Percentiles rank a stretch among this genome's conserved stretches.
Evolutionary conservation across 2,329 filamentous ascomycete species (phyloP).

Genomic region (Lecanicillium sp.): DNA sequence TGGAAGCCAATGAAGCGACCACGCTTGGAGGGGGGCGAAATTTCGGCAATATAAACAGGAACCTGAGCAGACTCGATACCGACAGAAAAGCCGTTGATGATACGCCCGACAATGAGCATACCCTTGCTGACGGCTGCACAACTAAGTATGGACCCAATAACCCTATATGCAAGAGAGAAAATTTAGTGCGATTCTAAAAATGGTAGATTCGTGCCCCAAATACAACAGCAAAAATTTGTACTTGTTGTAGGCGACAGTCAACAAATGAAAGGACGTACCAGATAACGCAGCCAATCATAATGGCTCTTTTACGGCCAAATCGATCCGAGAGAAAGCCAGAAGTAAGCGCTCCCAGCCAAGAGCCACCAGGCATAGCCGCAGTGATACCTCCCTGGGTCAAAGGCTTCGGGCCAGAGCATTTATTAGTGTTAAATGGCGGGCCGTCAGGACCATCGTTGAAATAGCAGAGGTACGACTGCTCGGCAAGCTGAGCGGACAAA

Average conservation of each 20-base stretch:
- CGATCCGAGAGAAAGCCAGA: constrained; percentile 42
- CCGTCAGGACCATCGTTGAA: constrained; percentile 27
- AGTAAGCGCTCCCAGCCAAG: constrained; percentile 38
- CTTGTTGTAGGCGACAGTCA: not conserved
- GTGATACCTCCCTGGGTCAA: constrained; percentile 43
- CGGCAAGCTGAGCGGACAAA: constrained; percentile 37
- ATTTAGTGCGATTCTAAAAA: not conserved
- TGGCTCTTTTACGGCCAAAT: constrained; percentile 39
- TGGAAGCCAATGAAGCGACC: constrained; percentile 63
- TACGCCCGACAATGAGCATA: constrained; percentile 44
- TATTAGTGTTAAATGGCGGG: constrained; percentile 19
- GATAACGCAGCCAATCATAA: constrained; percentile 40
- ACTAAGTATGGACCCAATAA: constrained; percentile 37
- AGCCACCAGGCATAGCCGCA: constrained; percentile 42
- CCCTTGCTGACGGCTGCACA: constrained; percentile 37
- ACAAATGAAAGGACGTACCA: constrained; percentile 35
- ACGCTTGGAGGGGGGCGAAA: constrained; percentile 46
- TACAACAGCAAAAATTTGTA: not conserved
- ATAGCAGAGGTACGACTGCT: constrained; percentile 28
- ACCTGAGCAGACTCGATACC: constrained; percentile 60
- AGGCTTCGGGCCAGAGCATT: constrained; percentile 27
- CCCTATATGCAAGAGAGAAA: constrained; percentile 21
- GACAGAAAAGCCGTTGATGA: constrained; percentile 59
- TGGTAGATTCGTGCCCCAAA: no score
- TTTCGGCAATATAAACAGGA: constrained; percentile 62